These are phyloP conservation scores for Hypoxylon sp. DNA, from an alignment of 2,329 filamentous ascomycete species.

Conservation along the genomic window DNA sequence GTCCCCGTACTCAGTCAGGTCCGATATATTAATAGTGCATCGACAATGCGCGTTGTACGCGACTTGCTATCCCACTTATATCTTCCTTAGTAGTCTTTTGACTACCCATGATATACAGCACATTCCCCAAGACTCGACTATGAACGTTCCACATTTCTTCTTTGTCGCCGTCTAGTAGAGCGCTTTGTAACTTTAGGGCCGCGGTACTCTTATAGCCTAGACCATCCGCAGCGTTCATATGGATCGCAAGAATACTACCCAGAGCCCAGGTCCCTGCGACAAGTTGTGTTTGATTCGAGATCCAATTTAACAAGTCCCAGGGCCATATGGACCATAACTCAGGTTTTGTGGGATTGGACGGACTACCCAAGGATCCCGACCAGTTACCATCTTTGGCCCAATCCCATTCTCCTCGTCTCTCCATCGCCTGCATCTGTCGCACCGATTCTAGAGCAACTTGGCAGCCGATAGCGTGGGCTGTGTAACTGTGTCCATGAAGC, in stretches of 20 bases:
- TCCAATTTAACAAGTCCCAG: conserved; percentile 67
- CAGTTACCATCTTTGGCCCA: conserved; percentile 66
- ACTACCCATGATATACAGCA: conserved; percentile 71
- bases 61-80: conserved; percentile 47
- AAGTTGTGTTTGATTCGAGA: conserved; percentile 68
- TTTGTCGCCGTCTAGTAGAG: conserved; percentile 48
- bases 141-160: conserved; percentile 65
- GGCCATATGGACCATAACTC: conserved; percentile 80
- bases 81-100: conserved; percentile 58
- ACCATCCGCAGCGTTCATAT: conserved; percentile 60
- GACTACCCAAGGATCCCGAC: conserved; percentile 25
- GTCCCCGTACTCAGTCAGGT: not conserved
- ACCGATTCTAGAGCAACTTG: conserved; percentile 81
- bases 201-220: conserved; percentile 65
- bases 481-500: conserved; percentile 89
- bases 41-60: conserved; percentile 40
- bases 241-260: conserved; percentile 81
- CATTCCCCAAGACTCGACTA: conserved; percentile 69
- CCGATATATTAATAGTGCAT: conserved; percentile 10
- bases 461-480: conserved; percentile 85
- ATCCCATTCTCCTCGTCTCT: conserved; percentile 70
- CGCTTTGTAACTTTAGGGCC: conserved; percentile 60
- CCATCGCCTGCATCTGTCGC: conserved; percentile 71
- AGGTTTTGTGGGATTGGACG: conserved; percentile 10
- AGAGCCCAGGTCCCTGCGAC: conserved; percentile 80